Percentiles rank a stretch among this genome's conserved stretches.
Conservation (phyloP, 805 yeast genomes). For the Candida multigemmis region DNA sequence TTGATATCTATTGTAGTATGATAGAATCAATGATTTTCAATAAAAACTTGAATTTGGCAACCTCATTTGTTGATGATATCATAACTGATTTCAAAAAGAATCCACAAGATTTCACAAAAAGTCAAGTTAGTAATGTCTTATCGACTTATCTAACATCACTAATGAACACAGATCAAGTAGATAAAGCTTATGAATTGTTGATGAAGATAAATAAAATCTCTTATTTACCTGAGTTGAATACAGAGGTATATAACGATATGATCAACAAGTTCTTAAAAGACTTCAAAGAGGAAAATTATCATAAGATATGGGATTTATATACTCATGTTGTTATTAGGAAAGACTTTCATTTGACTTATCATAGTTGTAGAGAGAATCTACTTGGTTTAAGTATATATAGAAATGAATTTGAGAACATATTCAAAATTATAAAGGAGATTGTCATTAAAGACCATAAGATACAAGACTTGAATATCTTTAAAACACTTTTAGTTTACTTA, state of each 20-base stretch:
- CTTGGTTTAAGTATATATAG: constrained; percentile 21
- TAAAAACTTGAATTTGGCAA: constrained; percentile 41
- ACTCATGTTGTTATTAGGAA: constrained; percentile 25
- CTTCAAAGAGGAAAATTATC: constrained; percentile 8
- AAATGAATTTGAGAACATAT: constrained; percentile 23
- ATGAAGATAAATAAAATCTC: constrained; percentile 16
- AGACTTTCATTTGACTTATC: constrained; percentile 12
- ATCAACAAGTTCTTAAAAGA: constrained; percentile 14
- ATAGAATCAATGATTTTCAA: constrained; percentile 45
- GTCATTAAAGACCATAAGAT: constrained; percentile 20
- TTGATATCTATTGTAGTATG: constrained; percentile 40
- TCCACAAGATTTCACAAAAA: constrained; percentile 9
- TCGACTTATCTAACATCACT: constrained; percentile 33
- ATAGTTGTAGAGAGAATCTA: constrained; percentile 17
- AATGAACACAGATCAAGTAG: constrained; percentile 7
- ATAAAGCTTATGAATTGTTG: constrained; percentile 15
- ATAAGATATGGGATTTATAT: constrained; percentile 20
- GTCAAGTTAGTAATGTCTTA: constrained; percentile 29
- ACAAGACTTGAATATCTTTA: constrained; percentile 16
- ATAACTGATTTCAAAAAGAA: constrained; percentile 32
- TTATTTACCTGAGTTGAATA: constrained; percentile 27
- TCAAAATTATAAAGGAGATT: constrained; percentile 27
- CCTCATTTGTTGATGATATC: constrained; percentile 48
- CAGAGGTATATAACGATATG: constrained; percentile 18
- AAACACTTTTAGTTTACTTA: constrained; percentile 17